phyloP scores from a whole-genome alignment of 169 alveolate species.

The Plasmodium fragile region DNA sequence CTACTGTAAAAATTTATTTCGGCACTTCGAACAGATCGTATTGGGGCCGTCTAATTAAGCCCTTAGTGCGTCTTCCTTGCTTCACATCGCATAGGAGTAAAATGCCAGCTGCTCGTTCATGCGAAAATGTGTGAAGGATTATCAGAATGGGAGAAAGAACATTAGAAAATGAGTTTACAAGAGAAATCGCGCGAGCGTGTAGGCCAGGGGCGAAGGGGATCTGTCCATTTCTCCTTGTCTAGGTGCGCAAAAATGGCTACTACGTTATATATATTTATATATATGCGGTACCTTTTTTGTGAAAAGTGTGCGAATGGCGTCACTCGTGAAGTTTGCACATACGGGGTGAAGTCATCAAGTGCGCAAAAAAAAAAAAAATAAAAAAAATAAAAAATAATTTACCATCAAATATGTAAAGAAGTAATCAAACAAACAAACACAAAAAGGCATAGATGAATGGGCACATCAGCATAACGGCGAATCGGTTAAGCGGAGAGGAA shows the following conservation, averaged over 20 bases:
- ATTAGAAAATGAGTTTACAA: background rate
- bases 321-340: background rate
- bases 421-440: background rate
- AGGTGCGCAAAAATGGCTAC: background rate
- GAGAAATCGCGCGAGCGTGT: background rate
- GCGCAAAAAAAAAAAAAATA: background rate
- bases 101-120: background rate
- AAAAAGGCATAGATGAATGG: background rate
- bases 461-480: background rate
- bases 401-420: background rate
- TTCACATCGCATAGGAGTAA: background rate
- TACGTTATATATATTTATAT: background rate
- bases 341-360: background rate
- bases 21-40: background rate
- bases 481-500: slow-evolving; percentile 1
- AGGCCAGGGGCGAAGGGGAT: background rate
- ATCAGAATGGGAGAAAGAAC: background rate
- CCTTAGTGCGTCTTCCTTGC: background rate
- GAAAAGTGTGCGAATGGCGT: background rate
- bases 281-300: background rate
- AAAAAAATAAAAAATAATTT: background rate
- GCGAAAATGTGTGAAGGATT: background rate
- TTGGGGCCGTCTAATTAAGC: background rate
- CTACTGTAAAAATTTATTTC: background rate
- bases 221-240: slow-evolving; percentile 2